phyloP scores from a whole-genome alignment of 2,329 filamentous ascomycete genomes.

The Ramularia collo-cygni region DNA sequence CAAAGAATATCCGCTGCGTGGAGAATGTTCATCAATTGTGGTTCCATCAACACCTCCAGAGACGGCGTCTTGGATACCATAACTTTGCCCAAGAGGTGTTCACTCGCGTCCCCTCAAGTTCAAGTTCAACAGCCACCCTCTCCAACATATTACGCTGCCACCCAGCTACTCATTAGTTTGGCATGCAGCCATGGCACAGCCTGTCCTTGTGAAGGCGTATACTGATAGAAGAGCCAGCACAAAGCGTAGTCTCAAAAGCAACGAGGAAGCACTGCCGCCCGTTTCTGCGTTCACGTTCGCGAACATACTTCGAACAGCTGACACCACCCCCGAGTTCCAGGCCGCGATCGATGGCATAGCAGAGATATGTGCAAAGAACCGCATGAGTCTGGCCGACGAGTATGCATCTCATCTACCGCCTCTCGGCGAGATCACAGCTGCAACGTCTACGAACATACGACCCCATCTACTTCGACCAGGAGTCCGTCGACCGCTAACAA shows the following conservation, averaged over 20 bases:
- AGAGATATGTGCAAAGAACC: conserved; percentile 56
- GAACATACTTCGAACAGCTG: conserved; percentile 31
- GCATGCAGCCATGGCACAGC: conserved; percentile 33
- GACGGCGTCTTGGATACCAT: too few species aligned
- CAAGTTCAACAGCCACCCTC: too few species aligned
- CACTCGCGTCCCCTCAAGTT: too few species aligned
- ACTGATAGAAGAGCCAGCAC: conserved; percentile 11
- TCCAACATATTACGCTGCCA: too few species aligned
- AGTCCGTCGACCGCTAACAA: conserved; percentile 36
- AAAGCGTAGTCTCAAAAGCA: conserved; percentile 6
- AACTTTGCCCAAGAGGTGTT: too few species aligned
- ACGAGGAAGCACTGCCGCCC: conserved; percentile 22
- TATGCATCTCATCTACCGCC: conserved; percentile 57
- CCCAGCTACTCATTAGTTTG: too few species aligned
- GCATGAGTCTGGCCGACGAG: conserved; percentile 55
- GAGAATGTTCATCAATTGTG: too few species aligned
- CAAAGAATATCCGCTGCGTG: too few species aligned
- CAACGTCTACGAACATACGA: conserved; percentile 12
- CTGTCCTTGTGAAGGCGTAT: conserved; percentile 35
- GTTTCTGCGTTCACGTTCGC: conserved; percentile 29
- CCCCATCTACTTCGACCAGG: conserved; percentile 18
- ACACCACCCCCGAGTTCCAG: conserved; percentile 47
- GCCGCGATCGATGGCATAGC: conserved; percentile 55
- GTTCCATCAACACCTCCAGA: too few species aligned
- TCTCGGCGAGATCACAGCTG: conserved; percentile 47